Evolutionary conservation across 768 basidiomycete species (phyloP).

Genomic region (Omphalotus guepiniiformis): DNA sequence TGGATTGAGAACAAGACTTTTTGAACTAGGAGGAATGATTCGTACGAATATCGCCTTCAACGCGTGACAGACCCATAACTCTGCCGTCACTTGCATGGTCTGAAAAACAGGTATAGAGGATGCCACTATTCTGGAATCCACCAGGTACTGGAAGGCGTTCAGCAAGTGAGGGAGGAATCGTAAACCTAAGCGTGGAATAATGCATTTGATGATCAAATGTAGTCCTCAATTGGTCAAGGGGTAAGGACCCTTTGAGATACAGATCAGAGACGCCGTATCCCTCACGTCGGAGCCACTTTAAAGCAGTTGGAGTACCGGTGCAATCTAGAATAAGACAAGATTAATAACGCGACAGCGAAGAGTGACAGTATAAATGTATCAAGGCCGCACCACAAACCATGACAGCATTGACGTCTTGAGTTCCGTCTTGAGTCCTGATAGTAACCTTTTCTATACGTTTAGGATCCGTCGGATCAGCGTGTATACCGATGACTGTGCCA

Average conservation of each 20-base stretch:
- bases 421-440: slow-evolving; percentile 9
- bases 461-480: not conserved
- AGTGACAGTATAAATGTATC: not conserved
- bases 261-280: slow-evolving; percentile 2
- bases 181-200: slow-evolving; percentile 14
- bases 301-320: slow-evolving; percentile 17
- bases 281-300: slow-evolving; percentile 12
- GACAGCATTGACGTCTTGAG: slow-evolving; percentile 7
- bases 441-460: slow-evolving; percentile 7
- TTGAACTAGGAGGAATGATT: not conserved
- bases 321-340: slow-evolving; percentile 12
- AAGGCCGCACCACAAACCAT: slow-evolving; percentile 18
- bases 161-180: slow-evolving; percentile 10
- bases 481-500: slow-evolving; percentile 16
- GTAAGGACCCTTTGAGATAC: not conserved
- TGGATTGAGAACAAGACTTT: too few relatives aligned
- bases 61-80: not conserved
- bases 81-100: slow-evolving; percentile 5
- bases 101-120: slow-evolving; percentile 3
- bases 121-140: slow-evolving; percentile 8
- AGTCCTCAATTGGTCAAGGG: slow-evolving; percentile 7
- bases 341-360: not conserved
- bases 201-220: slow-evolving; percentile 17
- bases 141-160: slow-evolving; percentile 11
- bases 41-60: slow-evolving; percentile 3